phyloP scores from a whole-genome alignment of 805 yeast genomes.

The Saccharomycopsis javanensis region DNA sequence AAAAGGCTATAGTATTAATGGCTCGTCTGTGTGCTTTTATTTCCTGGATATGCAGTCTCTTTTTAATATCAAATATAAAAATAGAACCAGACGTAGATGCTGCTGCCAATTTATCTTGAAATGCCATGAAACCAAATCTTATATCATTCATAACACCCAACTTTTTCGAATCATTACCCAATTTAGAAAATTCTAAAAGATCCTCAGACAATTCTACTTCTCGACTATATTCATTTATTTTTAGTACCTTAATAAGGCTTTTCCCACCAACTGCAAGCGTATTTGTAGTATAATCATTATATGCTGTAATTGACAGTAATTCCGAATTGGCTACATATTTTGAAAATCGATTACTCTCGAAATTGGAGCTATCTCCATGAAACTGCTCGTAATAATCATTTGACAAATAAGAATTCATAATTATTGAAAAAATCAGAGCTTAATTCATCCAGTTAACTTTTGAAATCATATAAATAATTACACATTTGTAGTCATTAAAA shows the following conservation, averaged over 20 bases:
- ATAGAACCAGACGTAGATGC: slow-evolving; percentile 42
- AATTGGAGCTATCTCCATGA: not conserved
- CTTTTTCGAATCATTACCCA: slow-evolving; percentile 27
- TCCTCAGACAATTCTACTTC: slow-evolving; percentile 30
- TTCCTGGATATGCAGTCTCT: slow-evolving; percentile 25
- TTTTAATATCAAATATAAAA: slow-evolving; percentile 25
- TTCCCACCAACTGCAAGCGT: slow-evolving; percentile 35
- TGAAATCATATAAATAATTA: not conserved
- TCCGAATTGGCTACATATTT: slow-evolving; percentile 3
- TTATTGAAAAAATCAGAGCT: not conserved
- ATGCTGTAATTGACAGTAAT: slow-evolving; percentile 14
- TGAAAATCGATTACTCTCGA: not conserved
- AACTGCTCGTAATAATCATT: not conserved
- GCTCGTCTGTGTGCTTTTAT: slow-evolving; percentile 37
- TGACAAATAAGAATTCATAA: not conserved
- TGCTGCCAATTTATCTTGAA: slow-evolving; percentile 33
- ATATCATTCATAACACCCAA: slow-evolving; percentile 36
- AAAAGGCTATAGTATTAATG: slow-evolving; percentile 36
- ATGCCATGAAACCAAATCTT: slow-evolving; percentile 33
- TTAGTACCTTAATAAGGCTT: slow-evolving; percentile 31
- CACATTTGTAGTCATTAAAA: too few species aligned
- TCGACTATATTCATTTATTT: slow-evolving; percentile 23
- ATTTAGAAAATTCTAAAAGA: slow-evolving; percentile 23
- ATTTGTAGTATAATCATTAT: slow-evolving; percentile 2
- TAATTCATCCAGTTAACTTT: too few species aligned